Base-by-base conservation (phyloP, 2,329 filamentous ascomycete species). In the Ophiostoma triangulosporum region DNA sequence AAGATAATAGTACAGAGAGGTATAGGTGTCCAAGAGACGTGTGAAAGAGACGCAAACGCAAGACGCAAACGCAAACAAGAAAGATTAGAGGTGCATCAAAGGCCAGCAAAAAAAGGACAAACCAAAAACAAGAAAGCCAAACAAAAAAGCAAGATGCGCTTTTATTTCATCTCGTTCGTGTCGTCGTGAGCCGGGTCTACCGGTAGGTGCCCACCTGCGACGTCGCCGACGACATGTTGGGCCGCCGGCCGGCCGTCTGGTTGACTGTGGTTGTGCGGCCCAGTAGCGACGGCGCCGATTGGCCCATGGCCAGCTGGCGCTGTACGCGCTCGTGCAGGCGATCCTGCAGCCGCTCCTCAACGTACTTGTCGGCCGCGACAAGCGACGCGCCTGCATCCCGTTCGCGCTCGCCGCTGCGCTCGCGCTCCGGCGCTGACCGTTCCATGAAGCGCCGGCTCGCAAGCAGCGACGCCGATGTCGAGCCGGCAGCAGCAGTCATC, bases 381-480 rank as follows among this genome's bases (percentile, higher is more conserved):
- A 35, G 12, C 64, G 17, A 40, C 3, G 38, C 32, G 17, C 35
- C 48, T 9, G 24, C 54, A 17, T 40, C 45, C 2, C 63, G 70
- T 20, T 70, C 70, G 12, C 62, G 60, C 11, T 65, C 58, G 32
- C 59, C 65, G 57, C 61, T 12, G 3, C n/a, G n/a, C n/a, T 73
- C 71, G 17, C 70, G 68, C 24, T 73, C 70, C 33, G 67, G 65
- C 12, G 65, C 65, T 3, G 68, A 60, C 49, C 73, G 66, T 29
- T 79, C 76, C 20, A 77, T 62, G 54, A 76, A 79, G 33, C 74
- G 71, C 31, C 76, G 70, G 15, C 62, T 29, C 3, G 24, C 3
- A 6, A 56, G 29, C 38, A 57, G 38, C 12, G 52, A 43, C 14
- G 55, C 52, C 17, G 56, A 33, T 11, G 55, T 45, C 1, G 55